A percentile compares a stretch with the other conserved stretches of the same genome.
Evolutionary conservation across 164 flowering plant species (phyloP).

Genomic region (Magnolia kwangsiensis): DNA sequence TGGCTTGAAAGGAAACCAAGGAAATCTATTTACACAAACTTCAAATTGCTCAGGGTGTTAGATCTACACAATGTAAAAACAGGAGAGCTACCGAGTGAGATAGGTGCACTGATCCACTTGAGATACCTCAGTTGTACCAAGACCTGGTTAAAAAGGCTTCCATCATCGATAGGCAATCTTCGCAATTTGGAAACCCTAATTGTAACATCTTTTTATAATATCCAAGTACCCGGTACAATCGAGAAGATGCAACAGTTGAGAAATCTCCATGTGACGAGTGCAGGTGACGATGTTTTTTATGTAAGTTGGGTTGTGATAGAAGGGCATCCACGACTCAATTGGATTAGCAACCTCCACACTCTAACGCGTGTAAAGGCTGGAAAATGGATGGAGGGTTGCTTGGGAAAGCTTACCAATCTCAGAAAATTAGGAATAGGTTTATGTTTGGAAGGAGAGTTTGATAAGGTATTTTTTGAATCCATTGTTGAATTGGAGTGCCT

Average conservation of each 20-base stretch:
- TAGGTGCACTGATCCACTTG: slow-evolving; percentile 26
- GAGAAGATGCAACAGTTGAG: slow-evolving; percentile 20
- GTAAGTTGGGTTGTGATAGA: too few species aligned
- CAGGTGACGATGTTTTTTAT: too few species aligned
- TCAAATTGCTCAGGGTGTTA: not conserved
- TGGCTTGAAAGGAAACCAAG: not conserved
- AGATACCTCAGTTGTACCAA: slow-evolving; percentile 14
- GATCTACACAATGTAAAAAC: not conserved
- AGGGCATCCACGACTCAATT: too few species aligned
- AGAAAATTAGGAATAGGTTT: too few species aligned
- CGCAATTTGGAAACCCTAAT: slow-evolving; percentile 16
- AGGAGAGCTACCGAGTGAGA: not conserved
- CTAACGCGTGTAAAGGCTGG: too few species aligned
- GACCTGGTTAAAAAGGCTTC: not conserved
- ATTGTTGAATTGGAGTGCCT: too few species aligned
- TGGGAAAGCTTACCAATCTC: too few species aligned
- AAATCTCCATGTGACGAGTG: not conserved
- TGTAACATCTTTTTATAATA: not conserved
- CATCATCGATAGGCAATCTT: slow-evolving; percentile 21
- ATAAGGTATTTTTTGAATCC: too few species aligned
- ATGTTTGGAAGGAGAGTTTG: too few species aligned
- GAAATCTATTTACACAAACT: not conserved
- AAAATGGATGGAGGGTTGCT: too few species aligned
- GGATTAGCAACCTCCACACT: too few species aligned
- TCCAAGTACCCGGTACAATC: slow-evolving; percentile 4